A percentile compares a stretch with the other conserved stretches of the same genome.
These are phyloP conservation scores for Talaromyces verruculosus DNA, from an alignment of 2,329 filamentous ascomycete genomes.

Conservation along the genomic window DNA sequence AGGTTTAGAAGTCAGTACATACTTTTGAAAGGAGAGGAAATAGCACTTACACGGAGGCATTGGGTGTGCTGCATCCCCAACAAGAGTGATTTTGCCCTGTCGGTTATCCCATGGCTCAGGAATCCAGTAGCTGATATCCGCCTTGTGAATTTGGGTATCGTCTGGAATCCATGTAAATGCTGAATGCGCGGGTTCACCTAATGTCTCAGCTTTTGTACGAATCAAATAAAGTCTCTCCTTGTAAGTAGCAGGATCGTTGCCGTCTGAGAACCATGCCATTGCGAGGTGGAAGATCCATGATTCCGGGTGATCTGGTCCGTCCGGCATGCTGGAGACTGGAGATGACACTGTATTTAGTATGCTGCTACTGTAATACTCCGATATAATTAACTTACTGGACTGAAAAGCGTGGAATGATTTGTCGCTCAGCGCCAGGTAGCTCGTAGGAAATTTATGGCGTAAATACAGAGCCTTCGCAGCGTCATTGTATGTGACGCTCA, in stretches of 20 bases:
- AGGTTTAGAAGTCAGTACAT: neutral
- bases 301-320: conserved; percentile 27
- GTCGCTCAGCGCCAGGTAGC: conserved; percentile 23
- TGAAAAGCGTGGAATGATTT: conserved; percentile 23
- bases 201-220: conserved; percentile 25
- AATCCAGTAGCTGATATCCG: conserved; percentile 28
- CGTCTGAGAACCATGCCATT: conserved; percentile 27
- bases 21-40: neutral
- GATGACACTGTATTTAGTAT: conserved; percentile 8
- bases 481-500: conserved; percentile 28
- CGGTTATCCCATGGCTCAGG: conserved; percentile 27
- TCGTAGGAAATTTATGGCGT: conserved; percentile 25
- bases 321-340: conserved; percentile 27
- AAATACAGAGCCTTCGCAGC: conserved; percentile 28
- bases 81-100: conserved; percentile 27
- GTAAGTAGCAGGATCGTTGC: conserved; percentile 15
- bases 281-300: conserved; percentile 31
- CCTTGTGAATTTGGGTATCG: conserved; percentile 25
- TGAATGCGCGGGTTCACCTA: conserved; percentile 28
- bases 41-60: conserved; percentile 26
- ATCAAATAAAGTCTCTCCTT: conserved; percentile 26
- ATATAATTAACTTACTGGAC: conserved; percentile 18
- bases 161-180: conserved; percentile 30
- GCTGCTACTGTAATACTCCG: neutral
- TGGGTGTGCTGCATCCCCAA: conserved; percentile 29